A percentile compares a stretch with the other conserved stretches of the same genome.
These are phyloP conservation scores for Uromyces viciae-fabae DNA, from an alignment of 1,284 basidiomycete genomes.

Conservation along the genomic window DNA sequence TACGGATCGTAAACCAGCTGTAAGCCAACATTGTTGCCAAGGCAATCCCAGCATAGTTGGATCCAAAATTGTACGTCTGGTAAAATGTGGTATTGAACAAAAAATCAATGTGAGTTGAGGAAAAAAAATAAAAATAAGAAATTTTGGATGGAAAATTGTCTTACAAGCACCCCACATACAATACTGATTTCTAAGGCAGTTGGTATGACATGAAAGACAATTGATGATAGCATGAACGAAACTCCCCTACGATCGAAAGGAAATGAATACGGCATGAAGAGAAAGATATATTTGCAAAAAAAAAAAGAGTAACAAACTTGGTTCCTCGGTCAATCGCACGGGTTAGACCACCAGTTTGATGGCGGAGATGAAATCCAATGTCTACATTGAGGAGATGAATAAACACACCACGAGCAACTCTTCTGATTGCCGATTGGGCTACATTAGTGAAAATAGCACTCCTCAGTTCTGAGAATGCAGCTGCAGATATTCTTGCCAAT, in stretches of 20 bases:
- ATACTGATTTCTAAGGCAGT: slow-evolving; percentile 45
- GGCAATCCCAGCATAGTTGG: slow-evolving; percentile 40
- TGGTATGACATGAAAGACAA: slow-evolving; percentile 43
- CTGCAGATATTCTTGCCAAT: slow-evolving; percentile 33
- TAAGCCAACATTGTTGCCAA: slow-evolving; percentile 41
- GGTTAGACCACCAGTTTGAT: slow-evolving; percentile 43
- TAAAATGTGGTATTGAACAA: too few species aligned
- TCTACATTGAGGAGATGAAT: slow-evolving; percentile 42
- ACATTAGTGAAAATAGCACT: slow-evolving; percentile 44
- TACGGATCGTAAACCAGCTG: slow-evolving; percentile 41
- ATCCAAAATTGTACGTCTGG: slow-evolving; percentile 44
- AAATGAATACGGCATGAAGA: background rate
- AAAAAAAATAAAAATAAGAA: background rate
- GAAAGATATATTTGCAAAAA: background rate
- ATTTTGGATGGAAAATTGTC: background rate
- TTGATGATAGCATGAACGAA: slow-evolving; percentile 43
- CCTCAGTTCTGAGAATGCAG: slow-evolving; percentile 37
- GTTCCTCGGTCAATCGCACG: slow-evolving; percentile 44
- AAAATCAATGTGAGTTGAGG: background rate
- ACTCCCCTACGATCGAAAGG: slow-evolving; percentile 15
- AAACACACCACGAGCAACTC: slow-evolving; percentile 38
- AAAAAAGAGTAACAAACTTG: slow-evolving; percentile 26
- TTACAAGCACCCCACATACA: slow-evolving; percentile 41
- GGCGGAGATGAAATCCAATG: slow-evolving; percentile 38
- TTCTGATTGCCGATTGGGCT: slow-evolving; percentile 44